These are phyloP conservation scores for Pestalotiopsis sp. DNA, from an alignment of 2,329 filamentous ascomycete species.

Conservation along the genomic window DNA sequence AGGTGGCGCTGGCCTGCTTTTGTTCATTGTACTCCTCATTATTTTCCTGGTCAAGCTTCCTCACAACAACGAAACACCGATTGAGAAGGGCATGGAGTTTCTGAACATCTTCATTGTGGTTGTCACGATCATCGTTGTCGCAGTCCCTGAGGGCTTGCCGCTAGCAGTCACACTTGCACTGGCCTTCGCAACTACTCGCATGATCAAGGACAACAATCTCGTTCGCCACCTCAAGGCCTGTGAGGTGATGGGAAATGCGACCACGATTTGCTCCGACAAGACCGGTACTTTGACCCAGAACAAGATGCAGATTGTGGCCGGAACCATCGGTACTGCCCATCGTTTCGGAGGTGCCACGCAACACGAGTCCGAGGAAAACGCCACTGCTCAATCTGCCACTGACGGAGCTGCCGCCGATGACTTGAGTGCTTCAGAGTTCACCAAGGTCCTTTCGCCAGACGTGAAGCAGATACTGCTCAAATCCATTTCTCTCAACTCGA, in stretches of 20 bases:
- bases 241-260: conserved; percentile 81
- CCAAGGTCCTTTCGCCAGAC: conserved; percentile 44
- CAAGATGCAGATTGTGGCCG: conserved; percentile 69
- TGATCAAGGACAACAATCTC: conserved; percentile 78
- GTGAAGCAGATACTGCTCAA: conserved; percentile 58
- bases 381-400: conserved; percentile 15
- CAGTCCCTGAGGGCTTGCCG: conserved; percentile 77
- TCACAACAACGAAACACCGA: conserved; percentile 55
- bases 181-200: conserved; percentile 76
- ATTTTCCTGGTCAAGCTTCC: conserved; percentile 75
- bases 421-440: conserved; percentile 48
- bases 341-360: conserved; percentile 50
- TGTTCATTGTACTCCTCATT: conserved; percentile 87
- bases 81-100: conserved; percentile 78
- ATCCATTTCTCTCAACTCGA: conserved; percentile 69
- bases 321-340: conserved; percentile 57
- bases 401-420: conserved; percentile 27
- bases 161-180: conserved; percentile 78
- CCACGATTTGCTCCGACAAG: conserved; percentile 71
- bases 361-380: conserved; percentile 21
- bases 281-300: conserved; percentile 70
- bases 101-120: conserved; percentile 78
- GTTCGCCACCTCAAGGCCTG: conserved; percentile 77
- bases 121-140: conserved; percentile 79
- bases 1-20: conserved; percentile 73